Evolutionary conservation across 116 monocot species (phyloP).

Genomic region (Cymodocea nodosa): DNA sequence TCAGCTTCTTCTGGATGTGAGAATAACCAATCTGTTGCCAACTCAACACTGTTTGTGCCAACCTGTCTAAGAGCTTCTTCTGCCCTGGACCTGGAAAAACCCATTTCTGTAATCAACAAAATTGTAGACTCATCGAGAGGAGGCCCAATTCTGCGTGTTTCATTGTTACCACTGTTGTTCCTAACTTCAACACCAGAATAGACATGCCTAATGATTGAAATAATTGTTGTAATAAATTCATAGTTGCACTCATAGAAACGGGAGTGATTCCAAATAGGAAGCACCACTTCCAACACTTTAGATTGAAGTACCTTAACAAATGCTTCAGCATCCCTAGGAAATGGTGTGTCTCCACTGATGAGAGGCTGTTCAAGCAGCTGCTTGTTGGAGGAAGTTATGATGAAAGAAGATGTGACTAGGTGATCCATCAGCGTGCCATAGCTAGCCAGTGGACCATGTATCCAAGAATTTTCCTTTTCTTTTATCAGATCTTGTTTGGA

Average conservation of each 20-base stretch:
- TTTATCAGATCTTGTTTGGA: conserved; percentile 36
- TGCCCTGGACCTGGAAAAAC: conserved; percentile 82
- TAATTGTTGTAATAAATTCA: conserved; percentile 62
- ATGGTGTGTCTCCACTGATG: conserved; percentile 31
- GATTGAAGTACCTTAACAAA: conserved; percentile 93
- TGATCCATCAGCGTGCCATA: conserved; percentile 86
- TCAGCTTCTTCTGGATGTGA: conserved; percentile 93
- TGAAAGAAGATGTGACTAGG: conserved; percentile 79
- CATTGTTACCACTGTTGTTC: conserved; percentile 40
- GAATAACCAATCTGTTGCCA: conserved; percentile 96
- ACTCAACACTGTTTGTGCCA: conserved; percentile 90
- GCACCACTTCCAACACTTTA: conserved; percentile 70
- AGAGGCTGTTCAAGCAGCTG: conserved; percentile 91
- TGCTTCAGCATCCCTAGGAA: conserved; percentile 60
- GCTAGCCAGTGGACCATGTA: conserved; percentile 76
- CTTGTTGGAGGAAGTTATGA: conserved; percentile 52
- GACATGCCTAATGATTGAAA: conserved; percentile 87
- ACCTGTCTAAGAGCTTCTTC: conserved; percentile 96
- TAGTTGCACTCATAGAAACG: conserved; percentile 68
- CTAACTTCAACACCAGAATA: conserved; percentile 78
- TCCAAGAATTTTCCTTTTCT: conserved; percentile 60
- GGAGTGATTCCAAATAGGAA: conserved; percentile 91
- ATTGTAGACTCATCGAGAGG: conserved; percentile 90
- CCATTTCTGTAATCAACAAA: conserved; percentile 92
- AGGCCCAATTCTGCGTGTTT: conserved; percentile 39